Evolutionary conservation across 1,284 basidiomycete species (phyloP), one percentile per base, ranked within the genome.

Genomic region (Pyrrhoderma lamaoense): DNA sequence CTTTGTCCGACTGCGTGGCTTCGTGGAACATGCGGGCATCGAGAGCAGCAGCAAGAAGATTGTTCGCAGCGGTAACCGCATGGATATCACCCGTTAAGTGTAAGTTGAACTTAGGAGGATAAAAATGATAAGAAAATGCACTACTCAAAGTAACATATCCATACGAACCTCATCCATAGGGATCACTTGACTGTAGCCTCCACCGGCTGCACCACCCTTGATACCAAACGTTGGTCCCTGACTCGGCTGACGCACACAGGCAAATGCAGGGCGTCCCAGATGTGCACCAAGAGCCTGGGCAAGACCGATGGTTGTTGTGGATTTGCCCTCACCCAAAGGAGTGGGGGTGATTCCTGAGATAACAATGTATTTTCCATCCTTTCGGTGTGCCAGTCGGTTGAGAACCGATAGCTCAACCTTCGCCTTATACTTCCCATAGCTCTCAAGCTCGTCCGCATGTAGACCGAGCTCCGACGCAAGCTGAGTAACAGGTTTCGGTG

Each of bases 201-300:
- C 95, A 50, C 96, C 95, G 49, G 95, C 95, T 31, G 95, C 96
- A 63, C 96, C 96, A 61, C 95, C 95, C 72, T 99, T 99, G 76
- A 99, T 97, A 65, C 96, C 95, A 64, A 99, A 99, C 0, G 95
- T 99, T 25, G 95, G 95, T 14, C 96, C 95, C 68, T 99, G 95
- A 68, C 92, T 95, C 1, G 95, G 95, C 67, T 99, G 96, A 55
- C 95, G 88, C n/a, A 99, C 94, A 68, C 93, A 97, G 47, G 96
- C 96, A 69, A 98, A 99, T 8, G 93, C 80, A 14, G 90, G 85
- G 58, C 95, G 92, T 56, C 85, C 83, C 35, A 99, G 80, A 65
- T 97, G 93, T 45, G 94, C 95, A 53, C 93, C 93, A 56, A 99
- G 80, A 23, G 95, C 95, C 69, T 99, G 95, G 3, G 93, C 93